These are phyloP conservation scores for Aspergillus nomiae DNA, from an alignment of 2,329 filamentous ascomycete genomes.

Conservation along the genomic window DNA sequence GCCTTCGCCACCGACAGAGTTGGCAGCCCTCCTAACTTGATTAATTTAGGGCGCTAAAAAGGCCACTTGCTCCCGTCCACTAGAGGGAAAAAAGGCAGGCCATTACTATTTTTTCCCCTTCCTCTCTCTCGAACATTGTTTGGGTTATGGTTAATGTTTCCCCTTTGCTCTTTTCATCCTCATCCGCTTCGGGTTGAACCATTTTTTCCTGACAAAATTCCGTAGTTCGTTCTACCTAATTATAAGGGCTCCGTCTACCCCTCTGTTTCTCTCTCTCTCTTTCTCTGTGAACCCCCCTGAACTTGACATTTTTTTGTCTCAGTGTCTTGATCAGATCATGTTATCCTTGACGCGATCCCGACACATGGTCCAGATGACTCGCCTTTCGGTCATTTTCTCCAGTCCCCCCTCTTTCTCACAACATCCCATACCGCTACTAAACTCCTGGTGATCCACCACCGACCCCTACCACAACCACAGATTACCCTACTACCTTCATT, in stretches of 20 bases:
- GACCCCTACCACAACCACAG: neutral
- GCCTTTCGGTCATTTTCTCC: neutral
- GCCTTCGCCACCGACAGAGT: slow-evolving; percentile 4
- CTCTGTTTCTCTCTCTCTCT: neutral
- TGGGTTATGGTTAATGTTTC: slow-evolving; percentile 1
- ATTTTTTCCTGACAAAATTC: neutral
- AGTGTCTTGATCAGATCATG: slow-evolving; percentile 5
- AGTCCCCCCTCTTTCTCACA: slow-evolving; percentile 6
- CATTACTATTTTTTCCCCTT: neutral
- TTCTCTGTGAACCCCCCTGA: neutral
- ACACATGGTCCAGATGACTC: slow-evolving; percentile 9
- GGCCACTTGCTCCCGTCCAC: neutral
- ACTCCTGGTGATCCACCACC: neutral
- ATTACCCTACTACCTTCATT: neutral
- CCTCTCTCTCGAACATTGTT: neutral
- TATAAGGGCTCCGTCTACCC: slow-evolving; percentile 13
- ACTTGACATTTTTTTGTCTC: neutral
- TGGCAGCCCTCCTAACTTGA: slow-evolving; percentile 8
- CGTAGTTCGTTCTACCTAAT: neutral
- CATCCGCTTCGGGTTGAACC: slow-evolving; percentile 5
- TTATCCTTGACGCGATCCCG: neutral
- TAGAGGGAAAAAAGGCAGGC: neutral
- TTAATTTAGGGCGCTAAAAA: neutral
- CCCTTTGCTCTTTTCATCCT: slow-evolving; percentile 2
- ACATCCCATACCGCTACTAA: slow-evolving; percentile 5